Evolutionary conservation across 2,329 filamentous ascomycete species (phyloP), one percentile per base, ranked within the genome.

Genomic region (Sporothrix brunneoviolacea): DNA sequence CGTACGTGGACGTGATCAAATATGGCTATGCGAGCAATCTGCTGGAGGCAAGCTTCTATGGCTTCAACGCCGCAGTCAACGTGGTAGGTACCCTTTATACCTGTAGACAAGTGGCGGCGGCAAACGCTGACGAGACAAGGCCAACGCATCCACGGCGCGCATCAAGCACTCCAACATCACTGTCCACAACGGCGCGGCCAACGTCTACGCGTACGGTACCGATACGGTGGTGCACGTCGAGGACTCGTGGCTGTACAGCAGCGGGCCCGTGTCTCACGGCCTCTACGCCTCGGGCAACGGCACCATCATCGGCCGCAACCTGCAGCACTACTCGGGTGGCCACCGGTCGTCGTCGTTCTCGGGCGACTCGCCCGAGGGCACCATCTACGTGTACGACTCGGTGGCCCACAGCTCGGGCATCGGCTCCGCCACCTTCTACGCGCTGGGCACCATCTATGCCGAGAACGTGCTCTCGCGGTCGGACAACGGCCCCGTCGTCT

Each of bases 61-160:
- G 51, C 30, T 46, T 53, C 32, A 53, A 53, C 18, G 51, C 51
- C 3, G 51, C 51, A 12, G 8, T 53, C 46, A 50, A 53, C n/a
- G 51, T 53, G 36, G 50, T 36, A 16, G 3, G 33, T 36, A n/a
- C n/a, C n/a, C n/a, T n/a, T 16, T 36, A 13, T 36, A 36, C 3
- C 13, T 8, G 13, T 36, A n/a, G n/a, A n/a, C n/a, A n/a, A n/a
- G n/a, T n/a, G n/a, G n/a, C n/a, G n/a, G n/a, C n/a, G n/a, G n/a
- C n/a, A n/a, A n/a, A n/a, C n/a, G n/a, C n/a, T 4, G 13, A 36
- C n/a, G 4, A 4, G 3, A 36, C 12, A n/a, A 36, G 33, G 40
- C 51, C 36, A 53, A 53, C 8, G 46, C 36, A 2, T 53, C 51
- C 3, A 53, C 47, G 9, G 51, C 39, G 1, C 12, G 24, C 13